Evolutionary conservation across 73 alveolate genomes (phyloP), one percentile per base, ranked within the genome.

Genomic region (Vitrella brassicaformis): DNA sequence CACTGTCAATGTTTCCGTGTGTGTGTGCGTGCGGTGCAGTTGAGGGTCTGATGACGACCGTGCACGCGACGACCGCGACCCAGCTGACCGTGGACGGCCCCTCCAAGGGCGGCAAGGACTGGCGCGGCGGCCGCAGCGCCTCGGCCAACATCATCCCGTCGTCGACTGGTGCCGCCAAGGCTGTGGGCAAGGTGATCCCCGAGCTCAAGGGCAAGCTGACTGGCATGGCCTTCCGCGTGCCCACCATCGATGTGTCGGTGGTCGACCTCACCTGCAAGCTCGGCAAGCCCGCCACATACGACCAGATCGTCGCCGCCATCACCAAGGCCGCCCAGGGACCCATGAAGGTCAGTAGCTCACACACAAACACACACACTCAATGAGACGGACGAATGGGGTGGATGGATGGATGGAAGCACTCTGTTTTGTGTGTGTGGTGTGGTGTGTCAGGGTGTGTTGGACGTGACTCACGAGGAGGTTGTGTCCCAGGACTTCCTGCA

Each of bases 161-260:
- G 30, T 77, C 98, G 67, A 94, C 99, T 30, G 99, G 99, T 4
- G 99, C 98, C 47, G 98, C 98, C 64, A 94, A 94, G 82, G 98
- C 99, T 39, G 99, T 94, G 32, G 97, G 98, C 39, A 88, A 88
- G 73, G 97, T 92, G 70, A 82, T 94, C 71, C 97, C 97, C n/a
- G 93, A 80, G 67, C 78, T 91, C 69, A 92, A 92, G 75, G 98
- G 98, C 69, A 94, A 94, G 84, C 86, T 94, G 71, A 94, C 99
- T 47, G 99, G 99, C 66, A 94, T 94, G 99, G 96, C 99, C 77
- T 94, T 94, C 95, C 91, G 99, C 89, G 98, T 92, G 47, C 99
- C 98, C 73, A 94, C 99, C 32, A 80, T 91, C 70, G 88, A 92
- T 77, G 99, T 94, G 70, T 94, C 98, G 29, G 98, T 92, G 73